Evolutionary conservation across 305 asterid species (phyloP), one percentile per base, ranked within the genome.

Genomic region (Fraxinus xanthoxyloides): DNA sequence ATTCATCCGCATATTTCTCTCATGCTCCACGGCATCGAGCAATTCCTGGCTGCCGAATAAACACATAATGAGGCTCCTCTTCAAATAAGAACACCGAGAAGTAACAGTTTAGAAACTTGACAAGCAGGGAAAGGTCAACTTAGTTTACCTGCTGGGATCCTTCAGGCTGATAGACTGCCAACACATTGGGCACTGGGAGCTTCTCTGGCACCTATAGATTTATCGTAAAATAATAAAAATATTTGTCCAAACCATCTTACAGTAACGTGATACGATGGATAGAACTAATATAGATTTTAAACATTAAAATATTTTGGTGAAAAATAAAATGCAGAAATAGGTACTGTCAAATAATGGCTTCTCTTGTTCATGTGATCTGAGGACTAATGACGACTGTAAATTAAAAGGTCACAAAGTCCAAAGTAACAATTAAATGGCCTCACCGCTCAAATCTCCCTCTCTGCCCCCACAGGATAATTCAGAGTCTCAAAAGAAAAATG

Each of bases 111-210:
- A n/a, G 69, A 23, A 21, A 56, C 12, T 0, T 30, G 7, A 80
- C 74, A 28, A 23, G 21, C 38, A 82, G 67, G 75, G 61, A 82
- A 21, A 31, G 21, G 38, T 31, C 24, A 24, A 72, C 61, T 17
- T 31, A 75, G 61, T 7, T 5, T 54, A 94, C 98, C 97, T 86
- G 92, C 89, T 84, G 56, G 97, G 92, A 80, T 94, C 97, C 88
- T 92, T 94, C 90, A 94, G 82, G 85, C 94, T 89, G 83, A 94
- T 88, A 54, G 89, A 17, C 78, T 93, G 98, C 98, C 96, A 94
- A 87, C 98, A 94, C 97, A 94, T 94, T 38, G 98, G 98, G 87
- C 97, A 94, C 81, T 94, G 92, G 70, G 97, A 90, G 84, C 98
- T 91, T 92, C 97, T 89, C 88, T 93, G 98, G 79, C 97, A 92